These are phyloP conservation scores for Mycena sp. DNA, from an alignment of 1,284 basidiomycete species.

Conservation along the genomic window DNA sequence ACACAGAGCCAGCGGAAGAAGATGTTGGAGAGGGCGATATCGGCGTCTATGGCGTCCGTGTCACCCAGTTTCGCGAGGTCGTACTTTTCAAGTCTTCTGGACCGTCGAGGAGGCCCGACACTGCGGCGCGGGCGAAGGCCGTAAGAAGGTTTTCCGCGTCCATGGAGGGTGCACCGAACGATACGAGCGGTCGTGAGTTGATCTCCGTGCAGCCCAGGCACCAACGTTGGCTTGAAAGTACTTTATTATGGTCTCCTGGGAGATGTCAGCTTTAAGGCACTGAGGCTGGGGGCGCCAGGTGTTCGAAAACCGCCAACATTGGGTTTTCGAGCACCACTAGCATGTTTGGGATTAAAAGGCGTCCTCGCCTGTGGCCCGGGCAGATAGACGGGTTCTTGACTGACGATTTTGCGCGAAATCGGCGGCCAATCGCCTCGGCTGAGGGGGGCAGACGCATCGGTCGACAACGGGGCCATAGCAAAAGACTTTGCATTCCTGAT, in stretches of 20 bases:
- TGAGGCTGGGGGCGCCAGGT: no score
- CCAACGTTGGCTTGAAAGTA: conserved; percentile 10
- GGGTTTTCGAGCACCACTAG: no score
- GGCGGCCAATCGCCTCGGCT: conserved; percentile 1
- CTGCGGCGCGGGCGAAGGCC: conserved; percentile 10
- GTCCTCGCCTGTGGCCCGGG: background rate
- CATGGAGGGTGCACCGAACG: conserved; percentile 8
- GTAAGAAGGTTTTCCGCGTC: conserved; percentile 17
- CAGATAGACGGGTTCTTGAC: background rate
- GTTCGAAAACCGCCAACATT: no score
- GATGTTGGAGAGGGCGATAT: conserved; percentile 24
- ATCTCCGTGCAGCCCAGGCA: conserved; percentile 2
- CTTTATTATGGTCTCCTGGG: background rate
- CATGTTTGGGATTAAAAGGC: no score
- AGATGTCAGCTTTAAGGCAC: background rate
- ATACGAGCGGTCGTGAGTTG: conserved; percentile 18
- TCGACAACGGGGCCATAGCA: conserved; percentile 10
- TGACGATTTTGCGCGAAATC: background rate
- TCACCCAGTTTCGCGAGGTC: background rate
- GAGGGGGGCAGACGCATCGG: background rate
- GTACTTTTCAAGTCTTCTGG: conserved; percentile 13
- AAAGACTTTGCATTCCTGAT: conserved; percentile 29
- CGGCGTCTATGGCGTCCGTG: conserved; percentile 13
- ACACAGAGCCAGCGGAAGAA: conserved; percentile 24
- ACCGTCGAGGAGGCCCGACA: conserved; percentile 9